Evolutionary conservation across 2,329 filamentous ascomycete species (phyloP).

Genomic region (Exophiala alcalophila): DNA sequence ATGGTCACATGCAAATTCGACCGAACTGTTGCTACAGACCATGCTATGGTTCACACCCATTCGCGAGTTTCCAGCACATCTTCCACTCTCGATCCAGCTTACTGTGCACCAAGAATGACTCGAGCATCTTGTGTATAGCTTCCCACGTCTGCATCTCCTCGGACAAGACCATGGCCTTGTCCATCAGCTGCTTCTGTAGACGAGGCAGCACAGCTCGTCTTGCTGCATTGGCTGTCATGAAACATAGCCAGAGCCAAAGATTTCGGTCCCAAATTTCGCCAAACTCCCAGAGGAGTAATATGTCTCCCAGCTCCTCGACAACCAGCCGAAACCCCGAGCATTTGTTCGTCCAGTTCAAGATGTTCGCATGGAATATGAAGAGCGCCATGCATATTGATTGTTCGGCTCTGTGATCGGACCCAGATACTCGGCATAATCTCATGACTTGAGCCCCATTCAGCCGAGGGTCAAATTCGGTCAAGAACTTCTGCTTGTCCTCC

Average conservation of each 20-base stretch:
- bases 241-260: constrained; percentile 15
- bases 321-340: constrained; percentile 19
- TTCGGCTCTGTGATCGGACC: constrained; percentile 4
- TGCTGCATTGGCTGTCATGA: constrained; percentile 20
- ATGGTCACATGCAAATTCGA: no score
- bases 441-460: constrained; percentile 16
- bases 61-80: constrained; percentile 17
- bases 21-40: no score
- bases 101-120: constrained; percentile 17
- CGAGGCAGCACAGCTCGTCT: constrained; percentile 13
- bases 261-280: constrained; percentile 5
- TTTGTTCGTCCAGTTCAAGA: constrained; percentile 21
- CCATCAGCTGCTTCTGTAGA: constrained; percentile 16
- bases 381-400: constrained; percentile 18
- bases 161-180: constrained; percentile 5
- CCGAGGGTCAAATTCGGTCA: constrained; percentile 19
- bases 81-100: constrained; percentile 20
- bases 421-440: constrained; percentile 14
- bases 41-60: no score
- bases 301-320: constrained; percentile 15
- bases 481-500: constrained; percentile 14
- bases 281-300: constrained; percentile 3
- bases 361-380: constrained; percentile 21
- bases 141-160: constrained; percentile 8
- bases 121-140: background rate